Evolutionary conservation across 768 basidiomycete genomes (phyloP), one percentile per base, ranked within the genome.

Genomic region (Amanita rimosa): DNA sequence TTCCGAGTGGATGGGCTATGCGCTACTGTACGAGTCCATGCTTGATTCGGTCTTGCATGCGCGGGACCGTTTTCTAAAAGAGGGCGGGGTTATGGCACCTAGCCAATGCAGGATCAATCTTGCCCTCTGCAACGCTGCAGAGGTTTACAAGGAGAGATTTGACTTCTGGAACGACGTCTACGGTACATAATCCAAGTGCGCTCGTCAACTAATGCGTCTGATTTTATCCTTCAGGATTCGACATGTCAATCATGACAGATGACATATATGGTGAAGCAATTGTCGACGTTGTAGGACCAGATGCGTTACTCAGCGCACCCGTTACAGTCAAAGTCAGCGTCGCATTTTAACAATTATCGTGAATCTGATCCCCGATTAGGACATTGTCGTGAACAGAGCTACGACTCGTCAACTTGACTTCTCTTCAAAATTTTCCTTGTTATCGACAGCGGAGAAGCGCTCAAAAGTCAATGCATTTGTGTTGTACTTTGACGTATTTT

Each of bases 1-100:
- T 44, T 94, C 91, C 3, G 95, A 99, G 64, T 98, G 95, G 95
- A 97, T 97, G 95, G 92, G 83, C 13, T 91, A 90, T 58, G 84
- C 83, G 1, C 69, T 91, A 19, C 74, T 97, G 17, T 97, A 97
- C 64, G 95, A 99, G 65, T 89, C 86, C 37, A 97, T 99, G 95
- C 76, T 98, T 29, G 95, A 97, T 63, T 95, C 93, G 1, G 95
- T 99, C 14, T 69, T 99, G 16, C 67, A 70, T 52, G 95, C 95
- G 0, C 76, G 95, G 14, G 92, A 97, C 62, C 75, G 84, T 17
- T 97, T 91, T 67, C 71, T 98, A 27, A 69, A 70, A 42, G 77
- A 82, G 0, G 76, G 65, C 4, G 92, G 94, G 1, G 67, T 96
- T 21, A 84, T 98, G 83, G 91, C 86, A 1, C 94, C 95, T 0